phyloP scores from a whole-genome alignment of 352 stramenopile species.

The Blastocystis sp. region DNA sequence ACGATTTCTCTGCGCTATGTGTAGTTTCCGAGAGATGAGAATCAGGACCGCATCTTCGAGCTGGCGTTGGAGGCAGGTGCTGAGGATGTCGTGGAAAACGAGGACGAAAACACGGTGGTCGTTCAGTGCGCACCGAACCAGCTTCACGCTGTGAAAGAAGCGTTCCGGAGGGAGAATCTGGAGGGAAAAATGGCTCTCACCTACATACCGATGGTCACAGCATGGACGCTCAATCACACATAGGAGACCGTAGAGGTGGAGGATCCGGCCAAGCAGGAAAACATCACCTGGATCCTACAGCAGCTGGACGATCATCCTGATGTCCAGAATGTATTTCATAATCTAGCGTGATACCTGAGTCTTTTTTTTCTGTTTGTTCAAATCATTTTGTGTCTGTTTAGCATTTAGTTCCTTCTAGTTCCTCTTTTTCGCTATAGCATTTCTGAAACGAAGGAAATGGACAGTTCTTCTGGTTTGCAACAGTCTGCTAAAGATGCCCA shows the following conservation, averaged over 20 bases:
- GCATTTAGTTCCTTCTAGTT: too few relatives aligned
- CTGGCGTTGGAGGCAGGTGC: constrained; percentile 9
- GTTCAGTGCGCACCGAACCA: constrained; percentile 25
- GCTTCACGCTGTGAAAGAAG: constrained; percentile 12
- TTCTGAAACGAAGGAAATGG: too few relatives aligned
- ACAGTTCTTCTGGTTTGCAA: too few relatives aligned
- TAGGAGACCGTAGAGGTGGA: constrained; percentile 40
- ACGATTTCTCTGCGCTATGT: not conserved
- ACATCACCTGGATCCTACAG: constrained; percentile 34
- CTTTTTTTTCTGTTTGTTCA: not conserved
- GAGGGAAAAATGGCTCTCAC: constrained; percentile 47
- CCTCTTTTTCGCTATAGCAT: too few relatives aligned
- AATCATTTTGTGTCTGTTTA: not conserved
- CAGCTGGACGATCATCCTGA: constrained; percentile 52
- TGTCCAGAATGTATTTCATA: constrained; percentile 50
- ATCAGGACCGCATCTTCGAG: constrained; percentile 41
- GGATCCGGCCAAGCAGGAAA: constrained; percentile 33
- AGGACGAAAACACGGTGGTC: constrained; percentile 12
- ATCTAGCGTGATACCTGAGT: not conserved
- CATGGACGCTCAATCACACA: not conserved
- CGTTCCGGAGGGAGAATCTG: constrained; percentile 28
- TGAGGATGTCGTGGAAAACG: constrained; percentile 29
- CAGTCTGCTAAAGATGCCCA: not conserved
- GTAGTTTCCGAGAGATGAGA: constrained; percentile 53
- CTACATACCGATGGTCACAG: not conserved